Evolutionary conservation across 2,329 filamentous ascomycete genomes (phyloP).

Genomic region (Colletotrichum limetticola): DNA sequence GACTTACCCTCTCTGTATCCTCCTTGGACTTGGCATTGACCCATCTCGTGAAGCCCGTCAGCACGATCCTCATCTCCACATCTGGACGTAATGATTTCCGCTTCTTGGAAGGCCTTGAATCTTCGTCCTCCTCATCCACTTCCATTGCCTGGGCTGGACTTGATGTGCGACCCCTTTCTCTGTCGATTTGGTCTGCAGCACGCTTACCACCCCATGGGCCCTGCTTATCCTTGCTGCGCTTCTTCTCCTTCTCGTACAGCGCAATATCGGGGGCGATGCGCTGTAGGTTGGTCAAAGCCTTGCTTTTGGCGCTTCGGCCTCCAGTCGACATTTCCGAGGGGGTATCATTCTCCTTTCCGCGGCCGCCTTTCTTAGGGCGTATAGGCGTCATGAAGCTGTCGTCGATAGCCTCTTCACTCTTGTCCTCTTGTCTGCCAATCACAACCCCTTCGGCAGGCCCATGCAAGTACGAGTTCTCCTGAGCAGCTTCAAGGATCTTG

Average conservation of each 20-base stretch:
- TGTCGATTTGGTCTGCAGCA: slow-evolving; percentile 68
- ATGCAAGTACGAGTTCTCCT: slow-evolving; percentile 60
- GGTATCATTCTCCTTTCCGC: slow-evolving; percentile 85
- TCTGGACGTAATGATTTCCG: slow-evolving; percentile 71
- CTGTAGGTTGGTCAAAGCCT: slow-evolving; percentile 81
- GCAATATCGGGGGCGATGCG: slow-evolving; percentile 85
- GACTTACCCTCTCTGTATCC: slow-evolving; percentile 80
- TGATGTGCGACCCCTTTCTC: slow-evolving; percentile 39
- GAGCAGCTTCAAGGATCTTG: slow-evolving; percentile 59
- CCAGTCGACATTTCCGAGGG: slow-evolving; percentile 75
- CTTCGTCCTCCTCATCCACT: slow-evolving; percentile 55
- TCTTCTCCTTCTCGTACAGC: slow-evolving; percentile 93
- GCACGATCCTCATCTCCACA: slow-evolving; percentile 78
- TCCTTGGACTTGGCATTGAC: slow-evolving; percentile 77
- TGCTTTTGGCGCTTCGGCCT: slow-evolving; percentile 88
- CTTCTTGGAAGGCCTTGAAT: slow-evolving; percentile 68
- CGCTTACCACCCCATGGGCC: slow-evolving; percentile 71
- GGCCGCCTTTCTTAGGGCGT: slow-evolving; percentile 58
- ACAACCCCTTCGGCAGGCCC: slow-evolving; percentile 60
- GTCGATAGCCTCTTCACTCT: slow-evolving; percentile 51
- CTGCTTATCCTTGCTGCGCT: slow-evolving; percentile 67
- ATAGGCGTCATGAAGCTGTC: slow-evolving; percentile 61
- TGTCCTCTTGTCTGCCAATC: slow-evolving; percentile 51
- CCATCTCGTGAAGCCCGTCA: slow-evolving; percentile 90
- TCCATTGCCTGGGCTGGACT: slow-evolving; percentile 29